Evolutionary conservation across 768 basidiomycete species (phyloP).

Genomic region (Lyophyllum semitale): DNA sequence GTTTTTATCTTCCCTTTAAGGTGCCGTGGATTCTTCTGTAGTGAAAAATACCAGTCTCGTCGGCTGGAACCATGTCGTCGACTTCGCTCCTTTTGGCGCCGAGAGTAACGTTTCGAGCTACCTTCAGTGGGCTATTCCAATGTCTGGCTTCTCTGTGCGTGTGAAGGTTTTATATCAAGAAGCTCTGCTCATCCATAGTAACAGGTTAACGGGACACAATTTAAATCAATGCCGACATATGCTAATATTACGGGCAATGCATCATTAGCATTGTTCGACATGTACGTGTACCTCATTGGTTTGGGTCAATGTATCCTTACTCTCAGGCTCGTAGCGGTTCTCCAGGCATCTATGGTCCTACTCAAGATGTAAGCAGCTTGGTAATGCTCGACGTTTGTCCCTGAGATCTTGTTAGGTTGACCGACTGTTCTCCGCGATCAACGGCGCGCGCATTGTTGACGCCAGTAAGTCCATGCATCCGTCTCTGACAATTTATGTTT

Average conservation of each 20-base stretch:
- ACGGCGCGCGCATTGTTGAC: slow-evolving; percentile 70
- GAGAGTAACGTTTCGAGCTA: slow-evolving; percentile 68
- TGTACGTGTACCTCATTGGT: slow-evolving; percentile 45
- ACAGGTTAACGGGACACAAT: slow-evolving; percentile 56
- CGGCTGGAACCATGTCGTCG: slow-evolving; percentile 73
- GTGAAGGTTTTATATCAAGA: neutral
- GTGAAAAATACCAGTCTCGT: slow-evolving; percentile 62
- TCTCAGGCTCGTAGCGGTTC: slow-evolving; percentile 52
- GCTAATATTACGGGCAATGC: slow-evolving; percentile 50
- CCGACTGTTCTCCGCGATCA: slow-evolving; percentile 60
- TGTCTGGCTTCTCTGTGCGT: slow-evolving; percentile 56
- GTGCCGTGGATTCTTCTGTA: slow-evolving; percentile 74
- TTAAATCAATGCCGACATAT: slow-evolving; percentile 67
- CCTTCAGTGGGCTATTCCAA: slow-evolving; percentile 72
- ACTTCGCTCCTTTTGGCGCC: slow-evolving; percentile 66
- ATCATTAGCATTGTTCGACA: slow-evolving; percentile 72
- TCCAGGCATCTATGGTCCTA: slow-evolving; percentile 74
- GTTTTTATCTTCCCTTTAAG: slow-evolving; percentile 31
- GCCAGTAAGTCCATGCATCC: slow-evolving; percentile 36
- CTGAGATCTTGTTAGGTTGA: slow-evolving; percentile 50
- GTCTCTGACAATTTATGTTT: neutral
- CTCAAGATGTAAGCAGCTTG: slow-evolving; percentile 59
- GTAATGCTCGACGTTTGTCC: neutral
- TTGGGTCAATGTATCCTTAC: neutral
- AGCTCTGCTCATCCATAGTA: neutral